These are phyloP conservation scores for Moricandia arvensis DNA, from an alignment of 345 rosid species.

Conservation along the genomic window DNA sequence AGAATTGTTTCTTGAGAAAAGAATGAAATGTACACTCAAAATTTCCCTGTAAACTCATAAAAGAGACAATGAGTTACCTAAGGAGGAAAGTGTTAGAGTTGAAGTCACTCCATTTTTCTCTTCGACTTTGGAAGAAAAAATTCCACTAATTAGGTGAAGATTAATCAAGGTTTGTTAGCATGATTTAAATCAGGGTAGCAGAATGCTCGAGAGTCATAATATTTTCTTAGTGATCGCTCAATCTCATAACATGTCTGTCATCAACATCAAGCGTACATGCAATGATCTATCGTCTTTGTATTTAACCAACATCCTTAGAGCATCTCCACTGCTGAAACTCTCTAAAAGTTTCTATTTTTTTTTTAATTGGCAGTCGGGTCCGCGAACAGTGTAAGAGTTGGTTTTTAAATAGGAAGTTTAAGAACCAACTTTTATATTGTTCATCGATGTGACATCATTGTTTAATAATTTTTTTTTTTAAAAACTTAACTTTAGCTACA, in stretches of 20 bases:
- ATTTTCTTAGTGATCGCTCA: background rate
- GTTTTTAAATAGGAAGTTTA: too few relatives aligned
- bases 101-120: background rate
- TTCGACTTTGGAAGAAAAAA: background rate
- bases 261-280: background rate
- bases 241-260: background rate
- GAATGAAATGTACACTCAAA: background rate
- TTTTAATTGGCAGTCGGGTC: too few relatives aligned
- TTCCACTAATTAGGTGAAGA: background rate
- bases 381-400: too few relatives aligned
- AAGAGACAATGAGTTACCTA: background rate
- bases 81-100: background rate
- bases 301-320: background rate
- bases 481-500: too few relatives aligned
- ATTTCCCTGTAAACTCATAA: background rate
- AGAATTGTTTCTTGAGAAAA: background rate
- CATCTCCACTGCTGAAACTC: too few relatives aligned
- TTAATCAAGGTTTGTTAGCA: background rate
- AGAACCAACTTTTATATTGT: too few relatives aligned
- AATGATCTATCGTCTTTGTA: background rate
- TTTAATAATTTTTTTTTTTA: too few relatives aligned
- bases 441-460: too few relatives aligned
- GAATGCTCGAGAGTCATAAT: background rate
- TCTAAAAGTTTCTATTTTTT: too few relatives aligned
- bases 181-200: background rate